phyloP scores from a whole-genome alignment of 441 rosid species.

The Populus hybrid region DNA sequence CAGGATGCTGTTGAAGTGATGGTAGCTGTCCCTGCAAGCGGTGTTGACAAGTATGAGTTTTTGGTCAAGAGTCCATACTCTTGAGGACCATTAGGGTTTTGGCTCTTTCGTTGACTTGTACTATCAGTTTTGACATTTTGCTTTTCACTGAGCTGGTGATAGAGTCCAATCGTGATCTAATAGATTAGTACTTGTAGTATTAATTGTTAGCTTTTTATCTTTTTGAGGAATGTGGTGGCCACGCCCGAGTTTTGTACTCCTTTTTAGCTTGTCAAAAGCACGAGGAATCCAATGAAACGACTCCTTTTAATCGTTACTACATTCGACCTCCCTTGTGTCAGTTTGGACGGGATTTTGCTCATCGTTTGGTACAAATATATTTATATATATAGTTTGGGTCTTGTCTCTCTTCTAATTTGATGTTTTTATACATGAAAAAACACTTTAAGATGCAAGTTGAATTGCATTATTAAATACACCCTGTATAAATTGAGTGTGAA shows the following conservation, averaged over 20 bases:
- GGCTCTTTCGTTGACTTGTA: conserved; percentile 36
- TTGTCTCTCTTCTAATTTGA: neutral
- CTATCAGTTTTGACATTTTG: conserved; percentile 29
- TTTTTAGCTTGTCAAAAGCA: neutral
- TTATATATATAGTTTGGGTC: neutral
- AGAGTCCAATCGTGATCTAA: neutral
- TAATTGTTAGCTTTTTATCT: neutral
- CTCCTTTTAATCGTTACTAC: neutral
- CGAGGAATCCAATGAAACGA: conserved; percentile 16
- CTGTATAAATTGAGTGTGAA: too few species aligned
- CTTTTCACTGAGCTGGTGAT: too few species aligned
- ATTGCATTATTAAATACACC: too few species aligned
- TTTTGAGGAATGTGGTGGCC: conserved; percentile 10
- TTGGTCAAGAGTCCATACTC: conserved; percentile 40
- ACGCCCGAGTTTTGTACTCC: neutral
- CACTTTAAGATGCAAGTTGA: too few species aligned
- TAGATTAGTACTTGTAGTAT: neutral
- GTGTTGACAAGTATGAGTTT: conserved; percentile 54
- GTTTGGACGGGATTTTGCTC: neutral
- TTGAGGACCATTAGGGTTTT: conserved; percentile 25
- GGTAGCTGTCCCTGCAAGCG: conserved; percentile 70
- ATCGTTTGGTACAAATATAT: neutral
- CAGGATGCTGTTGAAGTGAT: conserved; percentile 60
- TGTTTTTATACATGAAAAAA: too few species aligned
- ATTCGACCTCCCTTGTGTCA: neutral